Conservation (phyloP, 352 stramenopile genomes). For the Aphanomyces cochlioides region DNA sequence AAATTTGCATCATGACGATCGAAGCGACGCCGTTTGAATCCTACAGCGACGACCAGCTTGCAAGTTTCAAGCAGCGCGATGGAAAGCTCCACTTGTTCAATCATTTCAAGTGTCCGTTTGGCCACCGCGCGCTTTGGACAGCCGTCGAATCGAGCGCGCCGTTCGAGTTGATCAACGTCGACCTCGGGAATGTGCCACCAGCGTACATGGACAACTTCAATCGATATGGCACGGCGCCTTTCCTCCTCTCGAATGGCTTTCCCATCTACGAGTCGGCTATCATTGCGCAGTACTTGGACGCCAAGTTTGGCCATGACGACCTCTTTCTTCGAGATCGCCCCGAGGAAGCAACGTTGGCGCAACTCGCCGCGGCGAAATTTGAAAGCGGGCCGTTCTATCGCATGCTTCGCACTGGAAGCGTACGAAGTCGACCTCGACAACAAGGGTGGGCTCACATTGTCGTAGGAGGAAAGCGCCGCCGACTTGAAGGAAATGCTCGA, state of each 20-base stretch:
- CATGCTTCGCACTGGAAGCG: not conserved
- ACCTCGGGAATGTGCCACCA: slow-evolving; percentile 8
- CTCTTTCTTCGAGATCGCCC: slow-evolving; percentile 10
- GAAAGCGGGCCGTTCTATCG: slow-evolving; percentile 18
- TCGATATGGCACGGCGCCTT: slow-evolving; percentile 19
- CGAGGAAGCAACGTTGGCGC: slow-evolving; percentile 18
- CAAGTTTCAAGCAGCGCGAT: slow-evolving; percentile 17
- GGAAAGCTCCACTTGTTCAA: slow-evolving; percentile 18
- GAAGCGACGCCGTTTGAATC: slow-evolving; percentile 9
- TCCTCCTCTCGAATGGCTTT: slow-evolving; percentile 2
- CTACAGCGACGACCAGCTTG: not conserved
- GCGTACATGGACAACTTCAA: slow-evolving; percentile 30
- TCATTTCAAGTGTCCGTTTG: slow-evolving; percentile 23
- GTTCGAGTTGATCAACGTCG: slow-evolving; percentile 12
- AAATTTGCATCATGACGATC: not conserved
- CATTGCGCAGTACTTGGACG: slow-evolving; percentile 22
- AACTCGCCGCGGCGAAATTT: slow-evolving; percentile 17
- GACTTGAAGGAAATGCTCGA: slow-evolving; percentile 7
- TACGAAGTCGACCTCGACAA: not conserved
- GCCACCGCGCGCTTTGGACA: slow-evolving; percentile 27
- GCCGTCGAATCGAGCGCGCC: slow-evolving; percentile 19
- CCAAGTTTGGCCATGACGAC: slow-evolving; percentile 16
- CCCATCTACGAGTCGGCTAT: slow-evolving; percentile 25
- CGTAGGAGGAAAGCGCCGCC: slow-evolving; percentile 1
- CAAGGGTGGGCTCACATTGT: not conserved